Evolutionary conservation across 306 rosid genomes (phyloP), one percentile per base, ranked within the genome.

Genomic region (Rosa persica): DNA sequence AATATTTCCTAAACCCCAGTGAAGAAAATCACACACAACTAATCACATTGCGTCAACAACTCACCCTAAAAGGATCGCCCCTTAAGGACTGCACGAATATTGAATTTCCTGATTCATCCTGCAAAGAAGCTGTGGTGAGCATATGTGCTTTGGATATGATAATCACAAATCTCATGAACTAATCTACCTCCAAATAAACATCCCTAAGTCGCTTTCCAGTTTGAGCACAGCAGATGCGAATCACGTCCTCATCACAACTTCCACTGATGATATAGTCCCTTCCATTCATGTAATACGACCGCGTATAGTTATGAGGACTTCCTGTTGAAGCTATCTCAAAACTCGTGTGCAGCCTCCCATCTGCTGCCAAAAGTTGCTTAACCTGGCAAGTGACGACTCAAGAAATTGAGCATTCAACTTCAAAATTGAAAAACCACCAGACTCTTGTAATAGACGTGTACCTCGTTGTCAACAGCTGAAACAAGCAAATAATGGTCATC

Each of bases 391-490:
- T 74, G 43, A 74, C 51, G 22, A 78, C 52, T 5, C 76, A 43
- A 69, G 67, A 80, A 77, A 49, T 62, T 87, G 80, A 85, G 80
- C 75, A 62, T 23, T 58, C 27, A 77, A 27, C 30, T 78, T 20
- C 79, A 76, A 6, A 19, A 23, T 10, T 55, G 61, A 78, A 61
- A 49, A 44, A 48, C 36, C 43, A 52, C 66, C 48, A 68, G 49
- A 68, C 51, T 19, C 19, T 68, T 43, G 64, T 27, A 42, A 17
- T 13, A 67, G 49, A 77, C 52, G 22, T 27, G 76, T 84, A 89
- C 96, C 96, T 91, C 93, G 52, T 89, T 91, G 76, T 91, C 96
- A 69, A 91, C 92, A 12, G 93, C 96, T 52, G 96, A 91, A 44
- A 90, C 93, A 55, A 91, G 92, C 61, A 91, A 81, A 83, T 85